Evolutionary conservation across 2,329 filamentous ascomycete genomes (phyloP).

Genomic region (Monilinia polystroma): DNA sequence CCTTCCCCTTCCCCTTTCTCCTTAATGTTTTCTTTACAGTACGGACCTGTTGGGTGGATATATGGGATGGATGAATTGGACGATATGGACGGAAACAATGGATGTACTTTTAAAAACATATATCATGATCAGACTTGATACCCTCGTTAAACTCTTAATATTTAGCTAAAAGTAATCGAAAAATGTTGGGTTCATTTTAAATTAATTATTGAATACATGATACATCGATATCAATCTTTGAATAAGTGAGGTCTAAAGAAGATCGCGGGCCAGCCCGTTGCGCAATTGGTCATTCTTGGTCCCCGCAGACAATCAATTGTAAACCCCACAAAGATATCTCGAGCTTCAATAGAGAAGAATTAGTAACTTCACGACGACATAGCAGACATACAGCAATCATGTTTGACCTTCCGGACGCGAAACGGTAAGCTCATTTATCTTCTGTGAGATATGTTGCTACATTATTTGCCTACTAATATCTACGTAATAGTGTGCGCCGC

Average conservation of each 20-base stretch:
- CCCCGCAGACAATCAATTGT: constrained; percentile 10
- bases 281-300: constrained; percentile 14
- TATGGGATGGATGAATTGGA: constrained; percentile 6
- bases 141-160: constrained; percentile 8
- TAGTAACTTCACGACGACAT: constrained; percentile 3
- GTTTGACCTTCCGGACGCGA: constrained; percentile 54
- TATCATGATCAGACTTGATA: constrained; percentile 12
- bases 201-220: not conserved
- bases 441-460: not conserved
- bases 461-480: constrained; percentile 19
- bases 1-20: not conserved
- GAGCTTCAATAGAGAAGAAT: not conserved
- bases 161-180: not conserved
- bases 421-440: constrained; percentile 45
- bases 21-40: constrained; percentile 6
- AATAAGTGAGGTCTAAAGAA: not conserved
- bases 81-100: constrained; percentile 7
- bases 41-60: not conserved
- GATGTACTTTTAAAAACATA: constrained; percentile 22
- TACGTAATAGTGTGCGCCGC: constrained; percentile 50
- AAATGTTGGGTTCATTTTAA: not conserved
- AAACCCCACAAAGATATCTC: constrained; percentile 19
- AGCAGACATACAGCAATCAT: constrained; percentile 39
- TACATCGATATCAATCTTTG: not conserved
- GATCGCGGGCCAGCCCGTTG: constrained; percentile 19